These are phyloP conservation scores for Eucalyptus grandis DNA, from an alignment of 345 rosid species.

Conservation along the genomic window DNA sequence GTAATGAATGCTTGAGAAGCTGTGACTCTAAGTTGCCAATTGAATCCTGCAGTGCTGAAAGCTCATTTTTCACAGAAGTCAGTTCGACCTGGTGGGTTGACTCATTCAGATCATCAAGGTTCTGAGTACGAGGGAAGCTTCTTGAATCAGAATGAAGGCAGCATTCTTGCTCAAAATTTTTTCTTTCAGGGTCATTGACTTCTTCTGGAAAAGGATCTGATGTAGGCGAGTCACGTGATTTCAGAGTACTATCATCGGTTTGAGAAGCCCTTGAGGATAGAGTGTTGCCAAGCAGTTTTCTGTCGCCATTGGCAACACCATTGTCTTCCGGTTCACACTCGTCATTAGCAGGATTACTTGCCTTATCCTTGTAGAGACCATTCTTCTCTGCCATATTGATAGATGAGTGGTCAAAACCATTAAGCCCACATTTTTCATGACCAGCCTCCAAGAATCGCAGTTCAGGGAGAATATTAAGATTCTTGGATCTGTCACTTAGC, in stretches of 20 bases:
- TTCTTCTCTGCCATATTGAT: slow-evolving; percentile 1
- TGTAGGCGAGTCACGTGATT: slow-evolving; percentile 8
- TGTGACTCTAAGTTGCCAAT: slow-evolving; percentile 47
- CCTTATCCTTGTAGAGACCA: not conserved
- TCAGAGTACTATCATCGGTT: slow-evolving; percentile 14
- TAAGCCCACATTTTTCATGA: not conserved
- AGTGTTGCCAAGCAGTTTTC: not conserved
- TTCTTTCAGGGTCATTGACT: slow-evolving; percentile 12
- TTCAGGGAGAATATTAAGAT: slow-evolving; percentile 2
- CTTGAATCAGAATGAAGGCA: not conserved
- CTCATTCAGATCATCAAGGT: slow-evolving; percentile 28
- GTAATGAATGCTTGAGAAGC: slow-evolving; percentile 48
- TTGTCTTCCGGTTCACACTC: slow-evolving; percentile 7
- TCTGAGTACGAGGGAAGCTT: not conserved
- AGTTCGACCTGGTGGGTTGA: slow-evolving; percentile 42
- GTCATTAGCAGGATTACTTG: not conserved
- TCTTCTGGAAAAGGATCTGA: slow-evolving; percentile 21
- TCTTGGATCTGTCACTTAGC: slow-evolving; percentile 4
- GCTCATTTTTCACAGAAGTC: slow-evolving; percentile 38
- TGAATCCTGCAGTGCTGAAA: slow-evolving; percentile 42
- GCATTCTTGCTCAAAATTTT: slow-evolving; percentile 19
- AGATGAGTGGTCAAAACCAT: not conserved
- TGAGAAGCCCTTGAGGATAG: not conserved
- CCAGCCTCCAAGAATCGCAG: not conserved
- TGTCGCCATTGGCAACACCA: slow-evolving; percentile 5